These are phyloP conservation scores for Magnaporthiopsis poae DNA, from an alignment of 2,329 filamentous ascomycete genomes.

Conservation along the genomic window DNA sequence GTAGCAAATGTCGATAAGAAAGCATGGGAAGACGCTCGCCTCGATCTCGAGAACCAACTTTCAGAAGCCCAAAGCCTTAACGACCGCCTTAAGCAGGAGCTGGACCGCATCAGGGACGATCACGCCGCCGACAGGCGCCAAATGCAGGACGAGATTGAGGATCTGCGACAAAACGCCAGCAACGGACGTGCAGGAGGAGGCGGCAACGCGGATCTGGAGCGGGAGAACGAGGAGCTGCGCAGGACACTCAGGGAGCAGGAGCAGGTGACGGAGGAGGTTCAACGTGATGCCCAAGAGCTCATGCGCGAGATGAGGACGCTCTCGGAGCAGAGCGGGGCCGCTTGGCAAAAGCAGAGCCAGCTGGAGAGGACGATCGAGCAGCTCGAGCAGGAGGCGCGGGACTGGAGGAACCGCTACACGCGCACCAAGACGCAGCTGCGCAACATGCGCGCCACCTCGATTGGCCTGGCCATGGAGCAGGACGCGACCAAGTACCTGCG, in stretches of 20 bases:
- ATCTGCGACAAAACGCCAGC: conserved; percentile 28
- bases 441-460: conserved; percentile 68
- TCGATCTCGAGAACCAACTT: conserved; percentile 62
- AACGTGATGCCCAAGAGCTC: conserved; percentile 71
- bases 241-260: conserved; percentile 62
- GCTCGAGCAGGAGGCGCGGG: conserved; percentile 72
- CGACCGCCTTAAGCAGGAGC: conserved; percentile 65
- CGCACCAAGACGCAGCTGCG: conserved; percentile 79
- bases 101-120: conserved; percentile 62
- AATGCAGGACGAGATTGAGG: conserved; percentile 54
- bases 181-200: conserved; percentile 14
- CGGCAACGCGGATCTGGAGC: conserved; percentile 46
- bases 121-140: conserved; percentile 54
- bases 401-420: conserved; percentile 86
- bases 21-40: conserved; percentile 58
- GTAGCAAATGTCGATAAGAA: conserved; percentile 54
- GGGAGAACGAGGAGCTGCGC: conserved; percentile 61
- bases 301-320: conserved; percentile 81
- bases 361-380: conserved; percentile 64
- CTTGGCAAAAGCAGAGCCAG: conserved; percentile 72
- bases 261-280: conserved; percentile 75
- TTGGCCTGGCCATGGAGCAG: conserved; percentile 59
- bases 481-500: conserved; percentile 59
- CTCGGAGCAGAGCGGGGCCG: conserved; percentile 67
- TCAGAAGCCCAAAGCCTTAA: conserved; percentile 68